Base-by-base conservation (phyloP, 2,329 filamentous ascomycete genomes). In the Coniochaeta ligniaria region DNA sequence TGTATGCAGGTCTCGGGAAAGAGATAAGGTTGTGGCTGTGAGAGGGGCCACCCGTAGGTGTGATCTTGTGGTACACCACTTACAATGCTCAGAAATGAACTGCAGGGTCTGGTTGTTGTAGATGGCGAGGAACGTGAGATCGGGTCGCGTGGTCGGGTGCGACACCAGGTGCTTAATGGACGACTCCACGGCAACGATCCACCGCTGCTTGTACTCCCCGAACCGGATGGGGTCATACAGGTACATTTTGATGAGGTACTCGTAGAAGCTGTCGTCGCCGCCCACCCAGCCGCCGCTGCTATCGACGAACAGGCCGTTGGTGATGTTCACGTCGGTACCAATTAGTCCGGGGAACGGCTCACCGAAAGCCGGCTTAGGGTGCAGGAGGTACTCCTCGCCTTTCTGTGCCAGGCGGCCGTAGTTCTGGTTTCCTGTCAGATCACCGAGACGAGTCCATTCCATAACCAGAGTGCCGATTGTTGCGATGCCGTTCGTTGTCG, bases 241-340 rank as follows among this genome's bases (percentile, higher is more conserved):
- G 68, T 87, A 96, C 90, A 95, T 94, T 78, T 96, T 96, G 73
- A 96, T 88, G 35, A 96, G 82, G 68, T 96, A 96, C 74, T 96
- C 91, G 75, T 96, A 96, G 75, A 88, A 96, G 50, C 86, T 91
- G 72, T 96, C 91, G 33, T 83, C 83, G 7, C 89, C 88, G 58
- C 88, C 91, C 43, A 84, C 83, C 91, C 91, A 96, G 52, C 90
- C 89, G 58, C 92, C 91, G 1, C 66, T 68, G 26, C 81, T 81
- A 69, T 94, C 84, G 16, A 82, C 66, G 66, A 96, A 94, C 8
- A 77, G 67, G 22, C 92, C 92, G 3, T 83, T 85, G 1, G 75
- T 69, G 63, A 91, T 80, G 65, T 85, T 78, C 43, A 96, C 81
- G 56, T 83, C 75, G 31, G 82, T 86, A 6, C 92, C 92, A 0